phyloP scores from a whole-genome alignment of 2,329 filamentous ascomycete genomes.

The Xylaria arbuscula region DNA sequence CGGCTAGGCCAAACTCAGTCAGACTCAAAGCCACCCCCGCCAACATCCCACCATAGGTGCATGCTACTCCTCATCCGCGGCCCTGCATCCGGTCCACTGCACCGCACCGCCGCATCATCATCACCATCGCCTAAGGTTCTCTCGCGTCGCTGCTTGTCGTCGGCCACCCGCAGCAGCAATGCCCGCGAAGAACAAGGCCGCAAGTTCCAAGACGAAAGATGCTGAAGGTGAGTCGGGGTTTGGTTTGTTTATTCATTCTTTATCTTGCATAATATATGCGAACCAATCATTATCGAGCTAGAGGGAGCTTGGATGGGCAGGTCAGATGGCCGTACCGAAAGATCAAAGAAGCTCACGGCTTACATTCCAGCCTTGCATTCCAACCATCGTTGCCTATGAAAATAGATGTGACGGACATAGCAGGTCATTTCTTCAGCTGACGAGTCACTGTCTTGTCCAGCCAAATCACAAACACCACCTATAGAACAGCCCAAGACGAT shows the following conservation, averaged over 20 bases:
- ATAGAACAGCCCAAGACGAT: constrained; percentile 57
- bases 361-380: constrained; percentile 21
- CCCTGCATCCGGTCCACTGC: constrained; percentile 8
- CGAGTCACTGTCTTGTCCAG: constrained; percentile 29
- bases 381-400: neutral
- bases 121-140: neutral
- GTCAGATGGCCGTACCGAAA: too few relatives aligned
- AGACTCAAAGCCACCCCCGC: neutral
- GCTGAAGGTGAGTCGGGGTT: constrained; percentile 44
- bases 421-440: neutral
- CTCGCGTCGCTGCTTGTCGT: constrained; percentile 26
- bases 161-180: constrained; percentile 42
- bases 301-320: neutral
- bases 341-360: neutral
- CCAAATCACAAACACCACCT: constrained; percentile 40
- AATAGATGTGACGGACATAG: neutral
- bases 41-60: neutral
- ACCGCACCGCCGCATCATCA: constrained; percentile 4
- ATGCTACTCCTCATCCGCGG: neutral
- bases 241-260: neutral
- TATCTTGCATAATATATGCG: neutral
- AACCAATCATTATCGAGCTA: constrained; percentile 28
- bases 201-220: constrained; percentile 44
- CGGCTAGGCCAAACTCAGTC: neutral
- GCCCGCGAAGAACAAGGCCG: constrained; percentile 50